Percentiles rank a stretch among this genome's conserved stretches.
Conservation (phyloP, 2,329 filamentous ascomycete genomes). For the Exophiala spinifera region DNA sequence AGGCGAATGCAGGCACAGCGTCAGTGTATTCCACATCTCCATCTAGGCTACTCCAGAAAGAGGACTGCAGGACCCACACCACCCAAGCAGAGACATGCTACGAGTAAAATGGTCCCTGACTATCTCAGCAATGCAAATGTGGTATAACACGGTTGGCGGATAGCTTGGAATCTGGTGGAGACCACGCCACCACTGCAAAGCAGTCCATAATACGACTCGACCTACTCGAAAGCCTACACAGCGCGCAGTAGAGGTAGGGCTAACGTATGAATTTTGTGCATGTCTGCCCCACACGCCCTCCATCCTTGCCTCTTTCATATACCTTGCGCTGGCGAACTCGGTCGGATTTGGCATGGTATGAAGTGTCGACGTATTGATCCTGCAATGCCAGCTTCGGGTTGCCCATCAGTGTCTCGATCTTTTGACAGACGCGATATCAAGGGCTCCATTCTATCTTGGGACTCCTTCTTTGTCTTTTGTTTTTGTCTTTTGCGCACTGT, state of each 20-base stretch:
- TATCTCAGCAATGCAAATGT: constrained; percentile 1
- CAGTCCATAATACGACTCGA: constrained; percentile 3
- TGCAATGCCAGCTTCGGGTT: constrained; percentile 11
- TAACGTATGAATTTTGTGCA: not conserved
- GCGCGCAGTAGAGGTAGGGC: not conserved
- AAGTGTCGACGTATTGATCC: constrained; percentile 9
- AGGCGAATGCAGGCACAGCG: constrained; percentile 15
- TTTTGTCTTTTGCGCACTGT: constrained; percentile 17
- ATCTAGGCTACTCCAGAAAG: not conserved
- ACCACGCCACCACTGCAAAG: constrained; percentile 11
- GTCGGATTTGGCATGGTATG: constrained; percentile 11
- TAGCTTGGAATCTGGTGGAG: constrained; percentile 11
- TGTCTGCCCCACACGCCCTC: not conserved
- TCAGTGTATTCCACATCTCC: not conserved
- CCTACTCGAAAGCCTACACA: constrained; percentile 1
- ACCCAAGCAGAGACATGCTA: constrained; percentile 4
- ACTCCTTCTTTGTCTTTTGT: constrained; percentile 12
- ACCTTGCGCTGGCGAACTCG: not conserved
- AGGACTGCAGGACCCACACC: constrained; percentile 1
- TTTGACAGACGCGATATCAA: constrained; percentile 9
- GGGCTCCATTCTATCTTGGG: constrained; percentile 16
- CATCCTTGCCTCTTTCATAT: not conserved
- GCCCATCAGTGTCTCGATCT: constrained; percentile 8
- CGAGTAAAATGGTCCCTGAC: constrained; percentile 11
- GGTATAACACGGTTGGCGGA: constrained; percentile 11